A percentile compares a stretch with the other conserved stretches of the same genome.
Conservation (phyloP, 495 filamentous ascomycete species). For the Aspergillus biplanus region DNA sequence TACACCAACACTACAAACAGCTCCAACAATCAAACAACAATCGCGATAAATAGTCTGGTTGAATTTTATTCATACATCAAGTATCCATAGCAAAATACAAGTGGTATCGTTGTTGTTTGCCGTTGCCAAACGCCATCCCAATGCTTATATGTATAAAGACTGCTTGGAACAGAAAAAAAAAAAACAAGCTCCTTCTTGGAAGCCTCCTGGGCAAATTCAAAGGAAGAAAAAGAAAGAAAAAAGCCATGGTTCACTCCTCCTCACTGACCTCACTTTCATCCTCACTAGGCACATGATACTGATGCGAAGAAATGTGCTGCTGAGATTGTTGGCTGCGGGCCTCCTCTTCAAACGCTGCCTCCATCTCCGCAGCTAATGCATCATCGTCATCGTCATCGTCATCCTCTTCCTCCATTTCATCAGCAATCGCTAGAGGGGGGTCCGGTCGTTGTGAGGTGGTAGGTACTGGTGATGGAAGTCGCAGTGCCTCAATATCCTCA, state of each 20-base stretch:
- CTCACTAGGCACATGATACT: constrained; percentile 44
- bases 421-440: constrained; percentile 7
- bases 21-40: background rate
- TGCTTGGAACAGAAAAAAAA: too few species aligned
- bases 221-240: constrained; percentile 21
- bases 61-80: background rate
- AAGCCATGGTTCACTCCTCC: constrained; percentile 41
- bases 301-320: constrained; percentile 26
- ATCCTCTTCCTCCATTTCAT: constrained; percentile 26
- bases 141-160: constrained; percentile 7
- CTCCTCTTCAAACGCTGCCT: constrained; percentile 52
- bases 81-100: background rate
- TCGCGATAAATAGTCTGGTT: background rate
- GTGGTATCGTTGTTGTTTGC: constrained; percentile 14
- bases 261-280: constrained; percentile 57
- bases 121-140: constrained; percentile 15
- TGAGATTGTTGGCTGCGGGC: constrained; percentile 42
- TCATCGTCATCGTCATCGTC: constrained; percentile 43
- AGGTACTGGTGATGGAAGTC: constrained; percentile 41
- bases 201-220: background rate
- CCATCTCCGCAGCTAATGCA: constrained; percentile 50
- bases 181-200: too few species aligned
- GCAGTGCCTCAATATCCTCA: constrained; percentile 46
- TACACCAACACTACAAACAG: background rate
- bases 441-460: constrained; percentile 4